Conservation (phyloP, 2,329 filamentous ascomycete genomes). For the Penicillium freii region DNA sequence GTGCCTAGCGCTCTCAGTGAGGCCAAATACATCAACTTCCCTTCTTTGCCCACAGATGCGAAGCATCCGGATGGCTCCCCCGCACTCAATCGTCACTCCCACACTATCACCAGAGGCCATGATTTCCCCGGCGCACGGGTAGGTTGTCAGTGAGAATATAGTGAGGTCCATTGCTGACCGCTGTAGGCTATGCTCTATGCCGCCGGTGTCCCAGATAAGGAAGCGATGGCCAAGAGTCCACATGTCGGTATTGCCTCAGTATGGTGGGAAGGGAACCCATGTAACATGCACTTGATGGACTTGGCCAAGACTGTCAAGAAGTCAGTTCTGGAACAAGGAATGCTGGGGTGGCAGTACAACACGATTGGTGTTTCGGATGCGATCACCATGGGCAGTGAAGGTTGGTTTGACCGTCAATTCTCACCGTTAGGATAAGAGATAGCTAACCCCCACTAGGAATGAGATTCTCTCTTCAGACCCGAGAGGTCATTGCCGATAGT, state of each 20-base stretch:
- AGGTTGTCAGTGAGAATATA: conserved; percentile 9
- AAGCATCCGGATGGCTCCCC: conserved; percentile 56
- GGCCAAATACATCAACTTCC: conserved; percentile 57
- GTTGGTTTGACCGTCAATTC: conserved; percentile 44
- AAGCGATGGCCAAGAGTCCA: conserved; percentile 84
- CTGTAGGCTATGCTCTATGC: conserved; percentile 87
- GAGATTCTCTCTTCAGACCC: conserved; percentile 85
- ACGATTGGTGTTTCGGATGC: conserved; percentile 86
- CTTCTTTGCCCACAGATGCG: conserved; percentile 52
- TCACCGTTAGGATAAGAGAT: conserved; percentile 11
- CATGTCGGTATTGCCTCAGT: conserved; percentile 89
- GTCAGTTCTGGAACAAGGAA: conserved; percentile 73
- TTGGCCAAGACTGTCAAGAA: conserved; percentile 85
- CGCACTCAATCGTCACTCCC: conserved; percentile 82
- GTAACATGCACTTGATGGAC: conserved; percentile 78
- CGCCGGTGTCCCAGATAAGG: conserved; percentile 76
- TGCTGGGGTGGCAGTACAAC: conserved; percentile 94
- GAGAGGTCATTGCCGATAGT: conserved; percentile 90
- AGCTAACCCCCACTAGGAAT: conserved; percentile 61
- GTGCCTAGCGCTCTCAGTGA: conserved; percentile 39
- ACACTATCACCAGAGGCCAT: conserved; percentile 76
- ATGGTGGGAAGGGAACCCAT: conserved; percentile 98
- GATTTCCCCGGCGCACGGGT: conserved; percentile 91
- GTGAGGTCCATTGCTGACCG: conserved; percentile 2
- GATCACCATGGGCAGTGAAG: conserved; percentile 93